Base-by-base conservation (phyloP, 345 rosid species). In the Turnera subulata region DNA sequence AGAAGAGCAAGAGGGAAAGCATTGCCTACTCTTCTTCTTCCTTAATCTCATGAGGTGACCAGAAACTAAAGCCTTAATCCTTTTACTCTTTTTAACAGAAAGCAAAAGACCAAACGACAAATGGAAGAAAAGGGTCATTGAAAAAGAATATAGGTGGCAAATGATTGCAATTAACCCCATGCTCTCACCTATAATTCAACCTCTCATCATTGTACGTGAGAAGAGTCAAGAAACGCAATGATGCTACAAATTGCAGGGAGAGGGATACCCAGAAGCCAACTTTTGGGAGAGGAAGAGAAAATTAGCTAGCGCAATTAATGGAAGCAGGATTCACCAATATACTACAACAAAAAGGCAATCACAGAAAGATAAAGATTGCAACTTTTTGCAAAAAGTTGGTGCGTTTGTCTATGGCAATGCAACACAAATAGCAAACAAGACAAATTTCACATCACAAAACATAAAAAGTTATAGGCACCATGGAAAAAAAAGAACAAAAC, bases 1-100 rank as follows among this genome's bases (percentile, higher is more conserved):
- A 68, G 82, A 78, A 71, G 80, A 76, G 63, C 84, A 78, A 59
- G 84, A 74, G 53, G 84, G 86, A 53, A 79, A 77, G 76, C 78
- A 80, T 67, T 74, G 80, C 44, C 84, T 59, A 61, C 47, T 68
- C 40, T 53, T 60, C 40, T 53, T 60, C 77, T 77, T 74, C 60
- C 78, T 71, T 18, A 81, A 61, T 72, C 73, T 81, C 89, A 81
- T 74, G 63, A 58, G 66, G 68, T 53, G 53, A 54, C 71, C 64
- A 78, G 72, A 70, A 73, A 71, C 37, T 56, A 73, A 75, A 71
- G 61, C 56, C 42, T 49, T 35, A 40, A 55, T 48, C 49, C 45
- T 66, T 44, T 29, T 69, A 60, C 59, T 44, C 71, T 12, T 73
- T 77, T 62, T 56, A 65, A 78, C 75, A 69, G 32, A 72, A 79